phyloP scores from a whole-genome alignment of 805 yeast genomes.

The Sugiyamaella boreocaroliniensis region DNA sequence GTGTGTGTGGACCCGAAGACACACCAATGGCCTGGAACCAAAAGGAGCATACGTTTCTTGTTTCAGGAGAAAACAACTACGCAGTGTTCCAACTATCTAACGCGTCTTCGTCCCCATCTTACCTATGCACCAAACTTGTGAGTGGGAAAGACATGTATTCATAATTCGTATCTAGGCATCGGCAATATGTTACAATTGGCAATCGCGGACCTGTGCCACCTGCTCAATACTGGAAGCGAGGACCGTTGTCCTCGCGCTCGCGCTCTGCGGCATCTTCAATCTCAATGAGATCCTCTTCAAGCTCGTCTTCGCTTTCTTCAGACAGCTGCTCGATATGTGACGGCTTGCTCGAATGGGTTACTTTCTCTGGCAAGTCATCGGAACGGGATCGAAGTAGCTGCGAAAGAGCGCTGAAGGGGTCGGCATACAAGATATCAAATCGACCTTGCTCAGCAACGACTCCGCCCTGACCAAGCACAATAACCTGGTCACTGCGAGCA shows the following conservation, averaged over 20 bases:
- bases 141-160: constrained; percentile 1
- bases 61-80: constrained; percentile 20
- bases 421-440: constrained; percentile 45
- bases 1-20: constrained; percentile 19
- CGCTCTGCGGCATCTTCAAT: constrained; percentile 11
- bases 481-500: constrained; percentile 68
- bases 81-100: constrained; percentile 5
- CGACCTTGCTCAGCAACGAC: constrained; percentile 66
- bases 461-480: constrained; percentile 72
- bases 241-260: constrained; percentile 6
- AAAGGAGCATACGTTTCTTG: constrained; percentile 17
- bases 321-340: constrained; percentile 22
- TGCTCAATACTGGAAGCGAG: neutral
- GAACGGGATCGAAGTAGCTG: constrained; percentile 19
- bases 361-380: constrained; percentile 9
- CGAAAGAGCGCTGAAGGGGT: constrained; percentile 42
- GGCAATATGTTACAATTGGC: neutral
- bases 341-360: neutral
- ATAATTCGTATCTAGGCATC: neutral
- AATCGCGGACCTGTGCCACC: neutral
- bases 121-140: neutral
- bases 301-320: constrained; percentile 26
- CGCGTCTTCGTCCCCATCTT: neutral
- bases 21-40: constrained; percentile 21
- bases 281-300: constrained; percentile 21